Evolutionary conservation across 768 basidiomycete genomes (phyloP), one percentile per base, ranked within the genome.

Genomic region (Auriscalpium microsporum): DNA sequence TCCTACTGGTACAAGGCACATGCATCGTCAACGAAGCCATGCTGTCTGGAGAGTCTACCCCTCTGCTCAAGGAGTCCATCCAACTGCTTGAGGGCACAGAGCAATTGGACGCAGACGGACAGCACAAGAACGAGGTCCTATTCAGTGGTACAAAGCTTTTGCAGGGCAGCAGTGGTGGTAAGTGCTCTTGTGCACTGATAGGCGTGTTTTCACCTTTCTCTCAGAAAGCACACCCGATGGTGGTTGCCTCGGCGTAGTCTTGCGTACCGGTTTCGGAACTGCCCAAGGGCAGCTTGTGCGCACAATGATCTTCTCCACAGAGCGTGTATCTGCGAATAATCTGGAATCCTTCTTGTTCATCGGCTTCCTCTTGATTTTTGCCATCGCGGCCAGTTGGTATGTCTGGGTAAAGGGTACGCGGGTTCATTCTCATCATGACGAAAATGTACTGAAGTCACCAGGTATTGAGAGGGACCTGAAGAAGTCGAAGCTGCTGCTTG

Each of bases 11-110:
- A 11, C 82, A 86, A 55, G 96, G 96, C 10, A 90, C 92, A 0
- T 88, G 87, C 59, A 98, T 99, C 63, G 94, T 98, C 60, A 99
- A 99, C 68, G 96, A 99, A 69, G 96, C 96, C 28, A 98, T 99
- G 96, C 75, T 99, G 2, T 96, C 94, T 1, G 96, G 96, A 50
- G 96, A 99, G 73, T 96, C 94, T 0, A 99, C 96, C 0, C 96
- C 96, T 0, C 76, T 99, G 9, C 76, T 99, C 48, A 99, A 99
- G 66, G 96, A 99, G 65, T 93, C 90, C 13, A 87, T 97, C 55
- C 87, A 92, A 60, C 76, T 98, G 0, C 75, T 92, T 10, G 89
- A 94, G 6, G 73, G 76, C 0, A 67, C 72, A 5, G 94, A 95
- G 50, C 76, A 72, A 21, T 78, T 98, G 42, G 92, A 96, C 63